Conservation (phyloP, 345 rosid species). For the Sapria himalayana region DNA sequence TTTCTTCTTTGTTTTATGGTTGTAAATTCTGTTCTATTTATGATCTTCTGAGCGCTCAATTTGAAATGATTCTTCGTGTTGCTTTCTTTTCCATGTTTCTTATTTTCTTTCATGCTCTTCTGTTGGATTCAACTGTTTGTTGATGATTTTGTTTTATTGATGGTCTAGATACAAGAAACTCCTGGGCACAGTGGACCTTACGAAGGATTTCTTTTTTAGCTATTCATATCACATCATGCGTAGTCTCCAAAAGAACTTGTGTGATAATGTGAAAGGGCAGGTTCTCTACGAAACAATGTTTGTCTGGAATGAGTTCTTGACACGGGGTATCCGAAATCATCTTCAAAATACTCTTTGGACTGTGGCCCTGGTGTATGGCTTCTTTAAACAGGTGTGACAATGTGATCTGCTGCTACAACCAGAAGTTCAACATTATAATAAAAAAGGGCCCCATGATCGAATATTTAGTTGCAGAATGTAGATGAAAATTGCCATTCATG, state of each 20-base stretch:
- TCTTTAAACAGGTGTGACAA: slow-evolving; percentile 81
- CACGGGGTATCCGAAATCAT: slow-evolving; percentile 70
- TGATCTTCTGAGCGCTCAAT: too few relatives aligned
- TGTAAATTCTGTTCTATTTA: too few relatives aligned
- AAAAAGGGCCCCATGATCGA: too few relatives aligned
- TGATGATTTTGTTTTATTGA: slow-evolving; percentile 10
- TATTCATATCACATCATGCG: slow-evolving; percentile 89
- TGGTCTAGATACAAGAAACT: slow-evolving; percentile 89
- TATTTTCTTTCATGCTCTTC: background rate
- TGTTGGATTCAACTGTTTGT: slow-evolving; percentile 1
- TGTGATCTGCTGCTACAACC: too few relatives aligned
- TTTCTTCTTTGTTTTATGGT: too few relatives aligned
- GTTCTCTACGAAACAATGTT: slow-evolving; percentile 82
- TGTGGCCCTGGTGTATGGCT: slow-evolving; percentile 89
- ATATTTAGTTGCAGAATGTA: too few relatives aligned
- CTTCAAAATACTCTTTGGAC: slow-evolving; percentile 91
- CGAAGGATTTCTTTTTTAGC: slow-evolving; percentile 98
- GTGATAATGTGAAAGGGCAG: slow-evolving; percentile 39
- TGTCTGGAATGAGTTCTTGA: slow-evolving; percentile 95
- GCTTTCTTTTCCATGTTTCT: too few relatives aligned
- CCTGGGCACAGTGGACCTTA: slow-evolving; percentile 69
- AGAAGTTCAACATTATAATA: too few relatives aligned
- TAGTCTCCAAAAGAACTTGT: slow-evolving; percentile 76
- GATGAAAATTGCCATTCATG: too few relatives aligned
- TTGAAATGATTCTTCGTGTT: too few relatives aligned